Conservation (phyloP, 2,329 filamentous ascomycete genomes). For the Talaromyces sp. region DNA sequence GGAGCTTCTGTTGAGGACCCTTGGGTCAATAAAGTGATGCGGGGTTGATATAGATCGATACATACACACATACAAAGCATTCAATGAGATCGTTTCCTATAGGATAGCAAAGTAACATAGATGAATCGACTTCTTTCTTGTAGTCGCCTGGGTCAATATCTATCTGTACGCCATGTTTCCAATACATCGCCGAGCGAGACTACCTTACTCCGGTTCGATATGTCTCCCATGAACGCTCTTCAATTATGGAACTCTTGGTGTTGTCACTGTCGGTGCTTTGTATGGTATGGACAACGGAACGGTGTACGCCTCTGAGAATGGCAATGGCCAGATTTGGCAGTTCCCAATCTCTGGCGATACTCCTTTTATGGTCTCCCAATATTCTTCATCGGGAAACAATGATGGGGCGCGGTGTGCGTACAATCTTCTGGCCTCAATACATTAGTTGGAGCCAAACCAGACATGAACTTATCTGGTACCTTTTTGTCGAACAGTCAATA, state of each 20-base stretch:
- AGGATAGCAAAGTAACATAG: neutral
- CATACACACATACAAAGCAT: neutral
- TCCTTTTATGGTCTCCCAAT: conserved; percentile 2
- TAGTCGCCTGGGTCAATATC: neutral
- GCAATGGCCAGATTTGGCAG: conserved; percentile 11
- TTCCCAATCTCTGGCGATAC: neutral
- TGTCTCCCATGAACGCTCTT: neutral
- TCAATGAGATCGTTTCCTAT: neutral
- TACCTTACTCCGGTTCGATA: neutral
- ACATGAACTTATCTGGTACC: neutral
- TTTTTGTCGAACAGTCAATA: neutral
- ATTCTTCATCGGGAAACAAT: neutral
- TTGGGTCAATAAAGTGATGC: neutral
- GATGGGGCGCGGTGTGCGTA: conserved; percentile 10
- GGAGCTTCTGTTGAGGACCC: too few relatives aligned
- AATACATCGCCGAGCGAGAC: neutral
- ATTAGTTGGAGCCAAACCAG: too few relatives aligned
- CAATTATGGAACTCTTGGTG: conserved; percentile 5
- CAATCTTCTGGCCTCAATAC: neutral
- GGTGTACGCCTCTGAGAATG: conserved; percentile 7
- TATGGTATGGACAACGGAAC: conserved; percentile 14
- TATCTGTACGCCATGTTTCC: neutral
- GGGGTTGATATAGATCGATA: neutral
- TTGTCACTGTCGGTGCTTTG: neutral
- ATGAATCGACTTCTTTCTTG: neutral